Conservation (phyloP, 208 protist species). For the Sergeia podlipaevii region DNA sequence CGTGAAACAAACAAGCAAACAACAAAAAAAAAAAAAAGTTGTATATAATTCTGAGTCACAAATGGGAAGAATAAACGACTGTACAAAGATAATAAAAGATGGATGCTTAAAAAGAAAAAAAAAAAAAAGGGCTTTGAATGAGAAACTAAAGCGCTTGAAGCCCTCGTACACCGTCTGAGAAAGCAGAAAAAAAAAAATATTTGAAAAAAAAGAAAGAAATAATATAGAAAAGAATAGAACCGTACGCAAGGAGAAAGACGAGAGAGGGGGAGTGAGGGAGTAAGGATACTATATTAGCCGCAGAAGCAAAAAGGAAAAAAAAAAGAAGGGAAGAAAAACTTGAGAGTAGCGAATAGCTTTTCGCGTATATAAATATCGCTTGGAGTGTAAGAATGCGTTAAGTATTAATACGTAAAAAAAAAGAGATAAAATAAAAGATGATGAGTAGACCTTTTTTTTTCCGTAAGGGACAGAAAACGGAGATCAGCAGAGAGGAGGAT, state of each 20-base stretch:
- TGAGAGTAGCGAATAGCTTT: conserved; percentile 1
- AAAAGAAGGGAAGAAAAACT: conserved; percentile 3
- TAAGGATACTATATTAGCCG: neutral
- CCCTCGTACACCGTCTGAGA: neutral
- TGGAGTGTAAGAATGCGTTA: neutral
- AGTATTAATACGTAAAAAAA: conserved; percentile 7
- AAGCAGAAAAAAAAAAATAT: conserved; percentile 8
- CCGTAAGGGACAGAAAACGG: too few relatives aligned
- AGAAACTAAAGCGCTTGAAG: neutral
- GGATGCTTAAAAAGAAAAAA: too few relatives aligned
- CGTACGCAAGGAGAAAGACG: neutral
- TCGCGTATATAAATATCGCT: neutral
- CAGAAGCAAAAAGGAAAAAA: neutral
- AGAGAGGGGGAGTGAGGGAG: neutral
- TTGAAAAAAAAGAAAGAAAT: conserved; percentile 4
- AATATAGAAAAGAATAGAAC: neutral
- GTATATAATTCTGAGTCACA: too few relatives aligned
- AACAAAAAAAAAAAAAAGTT: conserved; percentile 3
- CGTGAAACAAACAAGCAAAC: neutral
- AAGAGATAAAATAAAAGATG: conserved; percentile 8
- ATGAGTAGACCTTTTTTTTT: too few relatives aligned
- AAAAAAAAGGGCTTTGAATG: neutral
- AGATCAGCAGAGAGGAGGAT: too few relatives aligned
- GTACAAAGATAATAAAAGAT: too few relatives aligned
- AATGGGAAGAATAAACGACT: too few relatives aligned